These are phyloP conservation scores for Suillus subluteus DNA, from an alignment of 768 basidiomycete genomes.

Conservation along the genomic window DNA sequence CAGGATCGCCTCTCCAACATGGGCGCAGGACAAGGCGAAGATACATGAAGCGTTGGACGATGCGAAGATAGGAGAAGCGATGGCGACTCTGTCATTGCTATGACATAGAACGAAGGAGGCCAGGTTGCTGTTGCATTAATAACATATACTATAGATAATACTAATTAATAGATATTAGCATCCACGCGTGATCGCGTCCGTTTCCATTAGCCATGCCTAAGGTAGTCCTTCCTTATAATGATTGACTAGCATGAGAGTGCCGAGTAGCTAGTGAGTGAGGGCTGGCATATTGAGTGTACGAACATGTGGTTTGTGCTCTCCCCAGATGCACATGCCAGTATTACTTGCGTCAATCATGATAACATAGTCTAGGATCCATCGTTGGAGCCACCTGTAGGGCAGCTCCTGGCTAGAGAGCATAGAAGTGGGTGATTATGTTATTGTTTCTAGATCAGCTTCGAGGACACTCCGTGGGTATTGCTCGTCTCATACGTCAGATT, in stretches of 20 bases:
- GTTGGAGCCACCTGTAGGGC: not conserved
- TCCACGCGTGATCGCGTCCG: not conserved
- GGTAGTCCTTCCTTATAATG: not conserved
- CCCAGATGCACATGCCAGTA: no score
- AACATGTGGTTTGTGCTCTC: no score
- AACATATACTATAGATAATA: not conserved
- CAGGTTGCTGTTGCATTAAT: not conserved
- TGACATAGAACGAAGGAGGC: not conserved
- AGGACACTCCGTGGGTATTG: no score
- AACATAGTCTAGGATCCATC: no score
- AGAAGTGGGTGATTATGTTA: not conserved
- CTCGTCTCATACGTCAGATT: no score
- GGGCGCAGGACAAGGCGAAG: slow-evolving; percentile 24
- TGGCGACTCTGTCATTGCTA: not conserved
- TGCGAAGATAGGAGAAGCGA: not conserved
- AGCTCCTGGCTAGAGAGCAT: not conserved
- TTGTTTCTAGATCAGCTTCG: not conserved
- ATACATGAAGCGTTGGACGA: not conserved
- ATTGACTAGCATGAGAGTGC: not conserved
- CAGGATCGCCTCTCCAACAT: slow-evolving; percentile 26
- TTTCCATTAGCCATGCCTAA: not conserved
- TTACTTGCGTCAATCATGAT: no score
- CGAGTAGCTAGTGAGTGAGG: no score
- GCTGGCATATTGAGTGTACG: no score
- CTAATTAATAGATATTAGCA: not conserved